A percentile compares a stretch with the other conserved stretches of the same genome.
phyloP scores from a whole-genome alignment of 2,329 filamentous ascomycete genomes.

The Colletotrichum chlorophyti region DNA sequence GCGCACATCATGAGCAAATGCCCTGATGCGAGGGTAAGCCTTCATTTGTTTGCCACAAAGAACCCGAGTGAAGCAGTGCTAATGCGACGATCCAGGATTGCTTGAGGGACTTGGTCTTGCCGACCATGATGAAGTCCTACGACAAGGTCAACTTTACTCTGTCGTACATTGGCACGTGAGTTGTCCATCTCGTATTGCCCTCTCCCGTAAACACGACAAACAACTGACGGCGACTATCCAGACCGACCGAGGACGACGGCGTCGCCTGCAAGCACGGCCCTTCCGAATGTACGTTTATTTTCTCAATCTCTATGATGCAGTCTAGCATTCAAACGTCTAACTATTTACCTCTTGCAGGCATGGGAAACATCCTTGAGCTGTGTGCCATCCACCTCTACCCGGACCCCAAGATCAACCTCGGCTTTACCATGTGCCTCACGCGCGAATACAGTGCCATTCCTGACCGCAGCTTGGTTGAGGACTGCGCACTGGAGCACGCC shows the following conservation, averaged over 20 bases:
- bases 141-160: conserved; percentile 91
- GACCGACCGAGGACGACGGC: conserved; percentile 77
- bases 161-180: conserved; percentile 85
- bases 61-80: background rate
- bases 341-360: conserved; percentile 48
- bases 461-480: conserved; percentile 76
- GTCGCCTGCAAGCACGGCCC: conserved; percentile 90
- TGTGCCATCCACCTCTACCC: conserved; percentile 86
- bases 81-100: conserved; percentile 64
- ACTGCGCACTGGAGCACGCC: conserved; percentile 90
- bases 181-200: conserved; percentile 18
- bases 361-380: conserved; percentile 93
- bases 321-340: background rate
- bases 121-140: conserved; percentile 81
- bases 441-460: conserved; percentile 81
- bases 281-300: conserved; percentile 66
- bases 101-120: conserved; percentile 79
- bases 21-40: conserved; percentile 75
- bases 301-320: background rate
- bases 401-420: conserved; percentile 85
- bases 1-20: conserved; percentile 98
- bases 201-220: conserved; percentile 1
- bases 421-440: conserved; percentile 91
- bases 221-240: conserved; percentile 40
- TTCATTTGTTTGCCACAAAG: background rate